A percentile compares a stretch with the other conserved stretches of the same genome.
These are phyloP conservation scores for Russula griseocarnosa DNA, from an alignment of 768 basidiomycete genomes.

Conservation along the genomic window DNA sequence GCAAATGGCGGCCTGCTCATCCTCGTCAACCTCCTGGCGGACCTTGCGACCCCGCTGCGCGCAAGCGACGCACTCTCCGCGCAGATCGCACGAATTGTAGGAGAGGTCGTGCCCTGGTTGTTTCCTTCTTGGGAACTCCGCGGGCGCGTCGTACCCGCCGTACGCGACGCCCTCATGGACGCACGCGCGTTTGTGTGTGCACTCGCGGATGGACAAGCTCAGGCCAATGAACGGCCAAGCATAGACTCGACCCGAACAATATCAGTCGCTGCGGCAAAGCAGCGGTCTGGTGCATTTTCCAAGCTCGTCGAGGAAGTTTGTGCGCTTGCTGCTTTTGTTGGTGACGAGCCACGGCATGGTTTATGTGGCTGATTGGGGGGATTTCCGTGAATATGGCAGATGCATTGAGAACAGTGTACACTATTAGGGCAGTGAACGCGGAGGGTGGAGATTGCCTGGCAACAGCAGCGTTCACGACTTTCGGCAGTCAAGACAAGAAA, in stretches of 20 bases:
- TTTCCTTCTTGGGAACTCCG: constrained; percentile 11
- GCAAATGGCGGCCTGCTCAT: constrained; percentile 10
- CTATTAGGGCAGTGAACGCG: too few species aligned
- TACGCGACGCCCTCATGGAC: constrained; percentile 1
- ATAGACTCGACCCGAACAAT: neutral
- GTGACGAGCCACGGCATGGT: neutral
- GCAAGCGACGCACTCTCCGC: constrained; percentile 5
- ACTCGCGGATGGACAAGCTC: neutral
- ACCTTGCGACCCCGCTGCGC: neutral
- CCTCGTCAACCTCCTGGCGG: constrained; percentile 6
- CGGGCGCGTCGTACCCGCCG: neutral
- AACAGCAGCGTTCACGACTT: too few species aligned
- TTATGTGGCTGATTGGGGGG: neutral
- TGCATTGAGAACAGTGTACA: too few species aligned
- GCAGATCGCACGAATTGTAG: constrained; percentile 9
- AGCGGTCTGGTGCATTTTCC: neutral
- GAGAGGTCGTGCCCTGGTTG: constrained; percentile 7
- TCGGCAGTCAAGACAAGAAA: too few species aligned
- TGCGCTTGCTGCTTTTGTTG: neutral
- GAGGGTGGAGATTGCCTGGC: too few species aligned
- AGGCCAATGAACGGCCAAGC: neutral
- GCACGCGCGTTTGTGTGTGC: neutral
- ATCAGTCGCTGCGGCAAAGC: neutral
- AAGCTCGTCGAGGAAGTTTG: neutral
- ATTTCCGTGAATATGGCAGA: too few species aligned